phyloP scores from a whole-genome alignment of 192 early-diverging fungal species.

The Rhizoclosmatium sp. region DNA sequence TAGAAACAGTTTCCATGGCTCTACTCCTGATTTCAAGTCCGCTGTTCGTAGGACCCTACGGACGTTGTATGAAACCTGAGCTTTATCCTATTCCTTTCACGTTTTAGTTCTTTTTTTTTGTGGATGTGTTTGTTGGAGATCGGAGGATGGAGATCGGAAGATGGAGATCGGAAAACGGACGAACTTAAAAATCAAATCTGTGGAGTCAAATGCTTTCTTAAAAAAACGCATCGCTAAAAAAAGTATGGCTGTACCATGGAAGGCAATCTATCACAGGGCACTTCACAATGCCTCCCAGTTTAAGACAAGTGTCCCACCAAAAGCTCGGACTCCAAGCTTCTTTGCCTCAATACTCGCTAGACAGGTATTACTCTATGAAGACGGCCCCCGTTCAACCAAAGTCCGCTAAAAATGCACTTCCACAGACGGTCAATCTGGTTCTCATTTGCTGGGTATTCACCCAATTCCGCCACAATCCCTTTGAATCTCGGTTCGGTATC shows the following conservation, averaged over 20 bases:
- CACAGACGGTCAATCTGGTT: no score
- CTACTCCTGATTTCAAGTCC: background rate
- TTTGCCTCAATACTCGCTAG: background rate
- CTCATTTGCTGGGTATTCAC: no score
- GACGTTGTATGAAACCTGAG: background rate
- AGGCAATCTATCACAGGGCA: no score
- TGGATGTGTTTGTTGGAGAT: background rate
- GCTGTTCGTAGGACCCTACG: conserved; percentile 1
- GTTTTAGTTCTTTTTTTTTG: background rate
- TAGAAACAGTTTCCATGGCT: background rate
- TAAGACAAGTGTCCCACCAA: no score
- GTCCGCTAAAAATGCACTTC: no score
- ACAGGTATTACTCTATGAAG: no score
- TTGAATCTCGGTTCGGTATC: no score
- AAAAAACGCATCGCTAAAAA: background rate
- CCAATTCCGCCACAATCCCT: no score
- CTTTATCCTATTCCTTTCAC: no score
- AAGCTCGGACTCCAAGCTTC: background rate
- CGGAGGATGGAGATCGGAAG: background rate
- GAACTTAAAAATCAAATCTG: background rate
- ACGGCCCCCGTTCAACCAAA: no score
- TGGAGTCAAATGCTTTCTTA: background rate
- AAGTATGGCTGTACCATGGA: no score
- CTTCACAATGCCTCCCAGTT: no score
- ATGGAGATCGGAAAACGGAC: background rate